Conservation (phyloP, 2,329 filamentous ascomycete genomes). For the Aspergillus brunneoviolaceus region DNA sequence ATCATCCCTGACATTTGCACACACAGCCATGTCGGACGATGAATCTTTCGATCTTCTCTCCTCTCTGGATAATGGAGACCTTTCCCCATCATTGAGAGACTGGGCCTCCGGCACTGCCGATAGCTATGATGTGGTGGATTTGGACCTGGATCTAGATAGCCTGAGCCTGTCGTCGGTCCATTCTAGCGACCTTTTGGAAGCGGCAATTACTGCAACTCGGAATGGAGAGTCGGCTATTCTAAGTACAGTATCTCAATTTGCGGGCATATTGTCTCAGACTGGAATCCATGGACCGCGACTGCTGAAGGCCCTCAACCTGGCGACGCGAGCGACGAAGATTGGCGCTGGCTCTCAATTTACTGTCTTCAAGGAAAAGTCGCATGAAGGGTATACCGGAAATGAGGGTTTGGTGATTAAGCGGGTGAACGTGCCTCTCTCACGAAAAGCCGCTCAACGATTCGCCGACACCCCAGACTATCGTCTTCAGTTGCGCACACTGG, state of each 20-base stretch:
- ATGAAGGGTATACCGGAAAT: conserved; percentile 8
- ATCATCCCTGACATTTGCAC: neutral
- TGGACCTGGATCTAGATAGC: neutral
- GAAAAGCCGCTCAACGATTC: conserved; percentile 20
- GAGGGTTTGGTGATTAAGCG: conserved; percentile 29
- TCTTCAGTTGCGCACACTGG: conserved; percentile 24
- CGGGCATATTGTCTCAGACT: conserved; percentile 26
- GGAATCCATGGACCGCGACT: conserved; percentile 28
- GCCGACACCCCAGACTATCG: conserved; percentile 25
- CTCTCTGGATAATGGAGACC: neutral
- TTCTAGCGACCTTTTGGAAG: conserved; percentile 24
- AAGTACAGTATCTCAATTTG: conserved; percentile 29
- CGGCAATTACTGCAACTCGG: conserved; percentile 25
- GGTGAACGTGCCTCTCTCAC: conserved; percentile 27
- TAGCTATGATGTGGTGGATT: neutral
- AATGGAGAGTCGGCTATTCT: conserved; percentile 26
- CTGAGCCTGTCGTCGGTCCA: neutral
- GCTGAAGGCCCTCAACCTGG: conserved; percentile 23
- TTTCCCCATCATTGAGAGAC: neutral
- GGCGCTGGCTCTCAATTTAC: conserved; percentile 29
- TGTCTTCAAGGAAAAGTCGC: conserved; percentile 23
- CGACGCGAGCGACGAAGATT: conserved; percentile 24
- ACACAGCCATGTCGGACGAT: neutral
- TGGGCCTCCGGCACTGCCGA: neutral
- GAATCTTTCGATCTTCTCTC: neutral